Percentiles rank a stretch among this genome's conserved stretches.
Conservation (phyloP, 805 yeast species). For the Metschnikowia kofuensis region DNA sequence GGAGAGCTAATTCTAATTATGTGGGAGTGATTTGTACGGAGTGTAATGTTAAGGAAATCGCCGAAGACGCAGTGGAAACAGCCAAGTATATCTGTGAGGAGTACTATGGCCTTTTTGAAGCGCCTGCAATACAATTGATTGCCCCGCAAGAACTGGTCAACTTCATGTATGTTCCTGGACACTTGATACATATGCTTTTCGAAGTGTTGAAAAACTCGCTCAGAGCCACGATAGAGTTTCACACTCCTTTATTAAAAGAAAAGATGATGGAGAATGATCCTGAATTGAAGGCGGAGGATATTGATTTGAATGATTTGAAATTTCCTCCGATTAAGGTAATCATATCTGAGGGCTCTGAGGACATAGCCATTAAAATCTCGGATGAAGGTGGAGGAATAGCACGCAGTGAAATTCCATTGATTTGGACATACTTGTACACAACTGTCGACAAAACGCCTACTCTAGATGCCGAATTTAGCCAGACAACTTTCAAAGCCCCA, state of each 20-base stretch:
- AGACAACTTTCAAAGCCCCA: conserved; percentile 76
- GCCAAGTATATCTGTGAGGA: conserved; percentile 90
- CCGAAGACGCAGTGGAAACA: conserved; percentile 84
- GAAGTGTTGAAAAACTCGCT: conserved; percentile 85
- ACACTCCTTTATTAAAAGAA: conserved; percentile 48
- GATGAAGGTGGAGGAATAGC: conserved; percentile 96
- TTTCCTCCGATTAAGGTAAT: conserved; percentile 86
- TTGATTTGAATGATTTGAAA: conserved; percentile 57
- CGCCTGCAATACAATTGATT: conserved; percentile 77
- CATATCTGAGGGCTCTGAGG: conserved; percentile 86
- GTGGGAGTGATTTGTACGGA: conserved; percentile 88
- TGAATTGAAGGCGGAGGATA: conserved; percentile 31
- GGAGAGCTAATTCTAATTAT: conserved; percentile 47
- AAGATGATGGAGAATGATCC: conserved; percentile 42
- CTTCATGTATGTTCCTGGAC: conserved; percentile 93
- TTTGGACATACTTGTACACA: conserved; percentile 90
- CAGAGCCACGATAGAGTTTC: conserved; percentile 85
- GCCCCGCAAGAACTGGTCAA: conserved; percentile 69
- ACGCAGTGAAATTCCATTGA: conserved; percentile 74
- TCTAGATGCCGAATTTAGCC: conserved; percentile 55
- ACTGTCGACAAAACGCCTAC: conserved; percentile 74
- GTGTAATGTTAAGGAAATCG: conserved; percentile 79
- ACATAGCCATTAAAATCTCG: conserved; percentile 83
- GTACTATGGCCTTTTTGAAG: conserved; percentile 81
- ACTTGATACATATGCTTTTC: conserved; percentile 84